Evolutionary conservation across 2,329 filamentous ascomycete genomes (phyloP), one percentile per base, ranked within the genome.

Genomic region (Talaromyces sp.): DNA sequence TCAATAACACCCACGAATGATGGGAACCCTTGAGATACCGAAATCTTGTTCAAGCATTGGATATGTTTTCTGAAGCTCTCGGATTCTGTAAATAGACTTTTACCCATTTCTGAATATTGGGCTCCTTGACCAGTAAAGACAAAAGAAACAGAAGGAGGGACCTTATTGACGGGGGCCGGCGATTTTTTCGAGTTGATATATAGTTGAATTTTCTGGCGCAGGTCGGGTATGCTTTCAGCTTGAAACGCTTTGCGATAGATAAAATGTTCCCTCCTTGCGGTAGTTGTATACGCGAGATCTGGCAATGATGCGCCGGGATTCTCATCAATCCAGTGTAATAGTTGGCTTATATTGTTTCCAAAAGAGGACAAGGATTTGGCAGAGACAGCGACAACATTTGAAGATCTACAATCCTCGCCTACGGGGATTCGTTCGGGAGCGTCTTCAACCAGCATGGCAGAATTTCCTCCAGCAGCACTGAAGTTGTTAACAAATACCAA

Each of bases 381-480:
- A 10, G 78, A 79, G 1, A 87, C 67, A 0, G 82, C 75, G 43
- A 89, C 73, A 19, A 86, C 70, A 59, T 86, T 81, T 0, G 75
- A 72, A 17, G 69, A 73, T 17, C 85, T 79, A 4, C 81, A 78
- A 21, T 63, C 86, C 85, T 75, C 27, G 35, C 77, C 2, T 59
- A 82, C 80, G 0, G 86, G 86, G 69, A 69, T 54, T 0, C 68
- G 63, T 66, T 64, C 66, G 9, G 83, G 83, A 0, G 77, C 81
- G 46, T 88, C 85, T 69, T 88, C 83, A 0, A 88, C 66, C 2
- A 88, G 68, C 11, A 88, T 68, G n/a, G 46, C 62, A 56, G 54
- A 49, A 71, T 89, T 89, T 14, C 87, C 87, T 58, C 87, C 87
- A 54, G 86, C 85, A 4, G 87, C 88, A 64, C 82, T 83, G 68